Conservation (phyloP, 2,329 filamentous ascomycete species). For the Cladosporium sp. region DNA sequence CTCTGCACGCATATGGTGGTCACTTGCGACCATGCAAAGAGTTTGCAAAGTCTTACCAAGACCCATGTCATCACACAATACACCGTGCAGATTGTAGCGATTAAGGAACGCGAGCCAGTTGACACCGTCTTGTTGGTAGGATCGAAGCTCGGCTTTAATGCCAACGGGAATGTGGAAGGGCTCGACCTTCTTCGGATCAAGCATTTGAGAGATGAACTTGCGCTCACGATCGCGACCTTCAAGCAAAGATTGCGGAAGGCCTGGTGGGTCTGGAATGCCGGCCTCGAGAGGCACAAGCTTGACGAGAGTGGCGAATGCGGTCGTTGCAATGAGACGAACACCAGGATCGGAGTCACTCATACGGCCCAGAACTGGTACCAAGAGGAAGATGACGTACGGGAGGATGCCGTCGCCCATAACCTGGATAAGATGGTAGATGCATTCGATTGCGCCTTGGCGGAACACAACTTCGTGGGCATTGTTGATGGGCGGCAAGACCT, state of each 20-base stretch:
- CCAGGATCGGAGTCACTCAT: conserved; percentile 99
- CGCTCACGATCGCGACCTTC: conserved; percentile 90
- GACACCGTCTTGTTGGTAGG: conserved; percentile 97
- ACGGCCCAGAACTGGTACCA: conserved; percentile 90
- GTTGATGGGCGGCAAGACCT: conserved; percentile 86
- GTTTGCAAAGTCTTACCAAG: conserved; percentile 97
- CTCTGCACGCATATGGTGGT: conserved; percentile 89
- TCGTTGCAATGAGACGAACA: conserved; percentile 89
- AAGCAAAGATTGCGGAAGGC: conserved; percentile 82
- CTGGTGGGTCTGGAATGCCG: conserved; percentile 93
- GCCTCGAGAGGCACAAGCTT: conserved; percentile 96
- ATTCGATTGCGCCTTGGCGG: conserved; percentile 91
- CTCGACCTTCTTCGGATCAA: conserved; percentile 96
- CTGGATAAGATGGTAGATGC: conserved; percentile 93
- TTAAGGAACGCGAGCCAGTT: conserved; percentile 99
- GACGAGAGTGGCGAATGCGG: conserved; percentile 93
- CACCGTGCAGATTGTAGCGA: conserved; percentile 94
- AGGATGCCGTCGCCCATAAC: conserved; percentile 97
- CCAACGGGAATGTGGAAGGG: conserved; percentile 89
- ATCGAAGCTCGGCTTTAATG: conserved; percentile 94
- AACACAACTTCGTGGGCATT: conserved; percentile 85
- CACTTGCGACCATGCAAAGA: conserved; percentile 94
- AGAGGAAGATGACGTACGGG: conserved; percentile 97
- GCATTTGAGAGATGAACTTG: conserved; percentile 93
- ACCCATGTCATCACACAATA: conserved; percentile 99